Evolutionary conservation across 371 early-diverging fungal species (phyloP).

Genomic region (Paraphysoderma sedebokerense): DNA sequence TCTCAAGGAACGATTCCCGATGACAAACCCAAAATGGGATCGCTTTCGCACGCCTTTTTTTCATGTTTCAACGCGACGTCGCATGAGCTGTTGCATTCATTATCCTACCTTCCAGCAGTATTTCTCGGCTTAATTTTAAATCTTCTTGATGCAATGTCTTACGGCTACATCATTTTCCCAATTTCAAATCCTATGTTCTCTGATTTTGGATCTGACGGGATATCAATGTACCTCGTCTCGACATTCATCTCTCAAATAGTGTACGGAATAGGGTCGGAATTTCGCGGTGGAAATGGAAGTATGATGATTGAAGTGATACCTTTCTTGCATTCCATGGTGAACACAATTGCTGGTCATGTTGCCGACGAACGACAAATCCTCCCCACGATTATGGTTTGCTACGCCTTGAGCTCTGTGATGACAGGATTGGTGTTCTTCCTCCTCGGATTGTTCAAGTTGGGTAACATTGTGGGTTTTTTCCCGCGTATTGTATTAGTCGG

Average conservation of each 20-base stretch:
- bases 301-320: constrained; percentile 95
- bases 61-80: background rate
- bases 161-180: constrained; percentile 89
- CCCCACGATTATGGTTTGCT: constrained; percentile 78
- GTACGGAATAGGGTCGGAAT: constrained; percentile 63
- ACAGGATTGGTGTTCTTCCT: constrained; percentile 8
- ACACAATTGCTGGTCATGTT: constrained; percentile 5
- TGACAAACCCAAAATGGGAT: too few species aligned
- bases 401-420: constrained; percentile 46
- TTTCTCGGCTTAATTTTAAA: constrained; percentile 75
- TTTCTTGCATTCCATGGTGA: constrained; percentile 72
- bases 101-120: constrained; percentile 69
- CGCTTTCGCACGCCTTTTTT: too few species aligned
- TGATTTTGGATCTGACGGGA: constrained; percentile 71
- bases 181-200: constrained; percentile 51
- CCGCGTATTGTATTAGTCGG: constrained; percentile 91
- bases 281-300: constrained; percentile 80
- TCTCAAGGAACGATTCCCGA: too few species aligned
- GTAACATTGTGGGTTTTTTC: constrained; percentile 73
- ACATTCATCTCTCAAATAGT: constrained; percentile 70
- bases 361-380: constrained; percentile 38
- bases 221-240: constrained; percentile 66
- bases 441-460: constrained; percentile 18
- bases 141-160: constrained; percentile 78
- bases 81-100: constrained; percentile 16